Base-by-base conservation (phyloP, 2,329 filamentous ascomycete species). In the Fusarium subglutinans region DNA sequence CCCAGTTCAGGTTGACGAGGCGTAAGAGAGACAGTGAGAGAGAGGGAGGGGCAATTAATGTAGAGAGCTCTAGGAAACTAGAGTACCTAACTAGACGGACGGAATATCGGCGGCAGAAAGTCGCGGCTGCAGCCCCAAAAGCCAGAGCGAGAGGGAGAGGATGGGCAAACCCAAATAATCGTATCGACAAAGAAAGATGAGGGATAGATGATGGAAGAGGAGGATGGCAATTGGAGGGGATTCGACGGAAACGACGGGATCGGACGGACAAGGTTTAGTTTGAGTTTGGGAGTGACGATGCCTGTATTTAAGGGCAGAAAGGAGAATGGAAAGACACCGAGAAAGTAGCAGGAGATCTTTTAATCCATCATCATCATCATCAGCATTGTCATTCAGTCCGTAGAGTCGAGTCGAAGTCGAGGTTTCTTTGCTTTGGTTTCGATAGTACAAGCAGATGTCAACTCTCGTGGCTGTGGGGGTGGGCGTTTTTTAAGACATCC, bases 211-310 rank as follows among this genome's bases (percentile, higher is more conserved):
- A 61, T 58, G 47, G 59, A 58, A 53, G 50, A 64, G 53, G 66
- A 66, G 69, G 57, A 66, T 44, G 70, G 71, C 58, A 70, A 75
- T 56, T 62, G 60, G 66, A 67, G 48, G 58, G 60, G 63, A 68
- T 75, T 74, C 66, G 76, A 78, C 76, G 76, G 76, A 78, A 78
- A 78, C 76, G 76, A 78, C 76, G 75, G 73, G 66, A 64, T 51
- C 37, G 38, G 62, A 51, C 67, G 66, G 72, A 74, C 72, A 78
- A 77, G 75, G 75, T 78, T 78, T 75, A 70, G 67, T 66, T 66
- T 63, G 57, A 65, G 51, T 55, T 55, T 55, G 26, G 41, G 35
- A 38, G 47, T 67, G 59, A 59, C 66, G 68, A 70, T 70, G 38
- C n/a, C 26, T 59, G 53, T 24, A 35, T 18, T 22, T 41, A 30